Evolutionary conservation across 768 basidiomycete species (phyloP).

Genomic region (Naganishia vishniacii): DNA sequence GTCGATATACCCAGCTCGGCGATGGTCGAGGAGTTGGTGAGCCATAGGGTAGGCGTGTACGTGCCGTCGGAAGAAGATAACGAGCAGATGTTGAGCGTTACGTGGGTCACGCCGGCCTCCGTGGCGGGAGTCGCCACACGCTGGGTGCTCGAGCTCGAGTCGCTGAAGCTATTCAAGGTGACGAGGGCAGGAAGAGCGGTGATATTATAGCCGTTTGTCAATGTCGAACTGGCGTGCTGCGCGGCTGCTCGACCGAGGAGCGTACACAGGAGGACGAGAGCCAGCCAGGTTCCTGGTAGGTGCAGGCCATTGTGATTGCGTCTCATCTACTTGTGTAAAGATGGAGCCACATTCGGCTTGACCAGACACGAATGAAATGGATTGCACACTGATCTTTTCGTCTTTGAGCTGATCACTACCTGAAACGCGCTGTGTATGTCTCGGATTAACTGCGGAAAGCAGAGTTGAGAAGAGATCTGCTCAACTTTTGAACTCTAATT

Average conservation of each 20-base stretch:
- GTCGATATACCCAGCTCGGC: neutral
- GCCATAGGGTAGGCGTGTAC: conserved; percentile 43
- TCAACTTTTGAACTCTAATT: no score
- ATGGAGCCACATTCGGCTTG: no score
- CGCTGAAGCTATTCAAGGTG: conserved; percentile 4
- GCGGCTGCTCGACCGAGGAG: neutral
- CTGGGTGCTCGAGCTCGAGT: neutral
- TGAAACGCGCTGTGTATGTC: no score
- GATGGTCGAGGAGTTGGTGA: conserved; percentile 41
- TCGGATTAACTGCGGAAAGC: no score
- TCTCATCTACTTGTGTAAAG: neutral
- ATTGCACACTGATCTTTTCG: no score
- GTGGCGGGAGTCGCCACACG: conserved; percentile 4
- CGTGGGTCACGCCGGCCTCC: conserved; percentile 31
- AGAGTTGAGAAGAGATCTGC: no score
- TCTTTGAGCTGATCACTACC: no score
- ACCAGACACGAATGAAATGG: no score
- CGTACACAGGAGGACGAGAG: neutral
- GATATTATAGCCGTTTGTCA: neutral
- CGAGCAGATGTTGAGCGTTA: conserved; percentile 44
- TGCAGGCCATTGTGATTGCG: no score
- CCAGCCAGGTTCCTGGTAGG: neutral
- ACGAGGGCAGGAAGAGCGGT: conserved; percentile 27
- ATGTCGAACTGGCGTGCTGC: neutral
- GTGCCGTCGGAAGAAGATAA: conserved; percentile 39